These are phyloP conservation scores for Dichomitus squalens DNA, from an alignment of 1,284 basidiomycete genomes.

Conservation along the genomic window DNA sequence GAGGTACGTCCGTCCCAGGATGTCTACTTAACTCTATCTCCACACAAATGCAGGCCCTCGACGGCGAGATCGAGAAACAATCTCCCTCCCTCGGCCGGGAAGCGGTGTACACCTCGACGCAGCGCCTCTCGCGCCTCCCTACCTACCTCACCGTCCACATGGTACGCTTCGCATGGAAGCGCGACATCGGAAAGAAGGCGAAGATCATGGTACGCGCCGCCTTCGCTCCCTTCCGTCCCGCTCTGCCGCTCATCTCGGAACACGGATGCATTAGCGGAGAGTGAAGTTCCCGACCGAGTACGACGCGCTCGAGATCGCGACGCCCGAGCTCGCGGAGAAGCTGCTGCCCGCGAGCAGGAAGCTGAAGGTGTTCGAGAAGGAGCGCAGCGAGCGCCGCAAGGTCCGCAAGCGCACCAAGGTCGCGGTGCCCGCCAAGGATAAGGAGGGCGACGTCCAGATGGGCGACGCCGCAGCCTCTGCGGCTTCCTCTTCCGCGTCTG, in stretches of 20 bases:
- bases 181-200: slow-evolving; percentile 89
- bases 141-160: slow-evolving; percentile 87
- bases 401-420: slow-evolving; percentile 76
- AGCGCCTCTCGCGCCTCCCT: slow-evolving; percentile 85
- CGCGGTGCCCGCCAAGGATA: slow-evolving; percentile 34
- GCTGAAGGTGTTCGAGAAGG: slow-evolving; percentile 82
- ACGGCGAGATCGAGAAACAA: slow-evolving; percentile 86
- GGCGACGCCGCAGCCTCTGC: slow-evolving; percentile 32
- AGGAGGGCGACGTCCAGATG: slow-evolving; percentile 44
- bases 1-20: slow-evolving; percentile 56
- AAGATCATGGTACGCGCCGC: slow-evolving; percentile 77
- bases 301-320: slow-evolving; percentile 83
- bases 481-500: slow-evolving; percentile 4
- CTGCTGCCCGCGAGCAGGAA: slow-evolving; percentile 72
- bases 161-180: slow-evolving; percentile 95
- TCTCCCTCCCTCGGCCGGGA: slow-evolving; percentile 81
- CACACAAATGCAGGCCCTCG: slow-evolving; percentile 60
- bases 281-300: slow-evolving; percentile 93
- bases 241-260: background rate
- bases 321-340: slow-evolving; percentile 78
- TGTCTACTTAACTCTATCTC: background rate
- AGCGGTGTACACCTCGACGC: slow-evolving; percentile 84
- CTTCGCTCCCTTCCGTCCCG: background rate
- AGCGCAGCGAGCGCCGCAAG: slow-evolving; percentile 83
- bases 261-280: slow-evolving; percentile 62